A percentile compares a stretch with the other conserved stretches of the same genome.
Evolutionary conservation across 352 stramenopile species (phyloP).

Genomic region (Globisporangium emineosum): DNA sequence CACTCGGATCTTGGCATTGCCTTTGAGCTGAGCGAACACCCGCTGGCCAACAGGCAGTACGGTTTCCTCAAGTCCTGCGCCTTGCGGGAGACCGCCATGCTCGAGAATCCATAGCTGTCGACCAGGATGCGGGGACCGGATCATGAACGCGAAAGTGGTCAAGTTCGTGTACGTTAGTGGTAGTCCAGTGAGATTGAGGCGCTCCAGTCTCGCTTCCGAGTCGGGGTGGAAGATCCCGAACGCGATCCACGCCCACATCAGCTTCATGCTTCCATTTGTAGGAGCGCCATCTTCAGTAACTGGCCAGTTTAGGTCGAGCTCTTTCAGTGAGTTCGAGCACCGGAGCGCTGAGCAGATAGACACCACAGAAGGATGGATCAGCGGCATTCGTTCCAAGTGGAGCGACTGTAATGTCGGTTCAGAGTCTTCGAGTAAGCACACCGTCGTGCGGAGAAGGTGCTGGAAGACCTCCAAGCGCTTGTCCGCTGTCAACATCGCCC

Average conservation of each 20-base stretch:
- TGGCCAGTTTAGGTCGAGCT: conserved; percentile 20
- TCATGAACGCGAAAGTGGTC: conserved; percentile 13
- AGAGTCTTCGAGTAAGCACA: not conserved
- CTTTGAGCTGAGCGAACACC: not conserved
- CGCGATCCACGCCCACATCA: conserved; percentile 41
- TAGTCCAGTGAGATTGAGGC: conserved; percentile 29
- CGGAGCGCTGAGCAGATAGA: conserved; percentile 30
- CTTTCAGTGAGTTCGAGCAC: conserved; percentile 19
- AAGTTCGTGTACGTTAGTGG: conserved; percentile 14
- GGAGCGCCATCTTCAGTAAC: not conserved
- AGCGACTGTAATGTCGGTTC: conserved; percentile 23
- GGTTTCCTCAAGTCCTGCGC: conserved; percentile 25
- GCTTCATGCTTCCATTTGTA: not conserved
- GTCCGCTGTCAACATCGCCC: not conserved
- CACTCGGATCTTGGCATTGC: not conserved
- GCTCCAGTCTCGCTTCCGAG: conserved; percentile 22
- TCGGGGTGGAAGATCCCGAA: conserved; percentile 41
- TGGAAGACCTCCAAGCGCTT: not conserved
- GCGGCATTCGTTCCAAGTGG: conserved; percentile 19
- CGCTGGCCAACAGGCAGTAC: conserved; percentile 14
- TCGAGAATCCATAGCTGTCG: conserved; percentile 19
- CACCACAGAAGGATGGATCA: conserved; percentile 18
- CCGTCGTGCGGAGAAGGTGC: conserved; percentile 1
- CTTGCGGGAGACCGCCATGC: conserved; percentile 19
- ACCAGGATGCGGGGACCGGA: conserved; percentile 21